Evolutionary conservation across 352 stramenopile species (phyloP).

Genomic region (Phytophthora nicotianae): DNA sequence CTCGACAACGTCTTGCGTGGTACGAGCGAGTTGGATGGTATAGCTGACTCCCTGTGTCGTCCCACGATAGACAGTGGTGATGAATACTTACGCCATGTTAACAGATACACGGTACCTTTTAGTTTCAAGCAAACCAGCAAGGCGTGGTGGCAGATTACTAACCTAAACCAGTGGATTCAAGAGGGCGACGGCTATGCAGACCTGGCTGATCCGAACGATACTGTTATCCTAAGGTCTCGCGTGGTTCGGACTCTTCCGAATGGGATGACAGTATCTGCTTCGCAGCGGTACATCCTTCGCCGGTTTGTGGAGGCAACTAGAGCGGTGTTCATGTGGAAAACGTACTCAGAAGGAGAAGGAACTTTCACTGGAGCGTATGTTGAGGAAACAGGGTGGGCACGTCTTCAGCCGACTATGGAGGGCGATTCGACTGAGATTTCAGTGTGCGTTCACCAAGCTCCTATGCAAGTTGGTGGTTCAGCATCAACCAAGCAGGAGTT

Average conservation of each 20-base stretch:
- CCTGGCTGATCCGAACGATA: slow-evolving; percentile 3
- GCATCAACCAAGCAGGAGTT: background rate
- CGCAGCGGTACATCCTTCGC: slow-evolving; percentile 4
- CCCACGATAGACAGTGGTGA: background rate
- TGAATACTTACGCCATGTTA: slow-evolving; percentile 1
- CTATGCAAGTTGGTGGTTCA: background rate
- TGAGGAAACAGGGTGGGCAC: slow-evolving; percentile 9
- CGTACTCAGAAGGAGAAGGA: slow-evolving; percentile 8
- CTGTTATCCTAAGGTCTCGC: background rate
- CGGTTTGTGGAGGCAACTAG: slow-evolving; percentile 1
- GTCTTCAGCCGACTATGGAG: background rate
- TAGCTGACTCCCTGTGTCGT: background rate
- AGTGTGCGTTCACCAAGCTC: slow-evolving; percentile 2
- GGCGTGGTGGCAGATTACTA: slow-evolving; percentile 8
- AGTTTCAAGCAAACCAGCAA: slow-evolving; percentile 3
- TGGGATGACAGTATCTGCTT: background rate
- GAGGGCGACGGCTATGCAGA: slow-evolving; percentile 1
- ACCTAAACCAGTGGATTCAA: slow-evolving; percentile 6
- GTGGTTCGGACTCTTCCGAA: background rate
- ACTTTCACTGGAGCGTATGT: background rate
- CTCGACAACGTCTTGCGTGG: slow-evolving; percentile 12
- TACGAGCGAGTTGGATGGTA: background rate
- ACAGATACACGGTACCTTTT: slow-evolving; percentile 11
- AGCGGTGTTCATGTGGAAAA: slow-evolving; percentile 7
- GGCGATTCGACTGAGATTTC: background rate